Conservation (phyloP, 768 basidiomycete species). For the Flagelloscypha sp. region DNA sequence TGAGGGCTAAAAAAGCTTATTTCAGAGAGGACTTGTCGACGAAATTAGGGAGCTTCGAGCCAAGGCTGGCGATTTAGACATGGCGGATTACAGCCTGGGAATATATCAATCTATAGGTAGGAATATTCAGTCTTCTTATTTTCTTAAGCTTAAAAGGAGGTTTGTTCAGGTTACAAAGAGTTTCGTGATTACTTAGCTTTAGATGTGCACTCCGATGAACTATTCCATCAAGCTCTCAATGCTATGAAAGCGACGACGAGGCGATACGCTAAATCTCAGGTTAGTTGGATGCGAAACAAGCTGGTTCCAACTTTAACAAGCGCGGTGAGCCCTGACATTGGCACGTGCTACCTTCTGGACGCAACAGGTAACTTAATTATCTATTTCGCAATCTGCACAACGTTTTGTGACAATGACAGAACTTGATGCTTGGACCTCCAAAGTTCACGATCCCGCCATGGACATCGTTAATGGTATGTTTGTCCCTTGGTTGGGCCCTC, state of each 20-base stretch:
- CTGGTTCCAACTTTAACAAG: conserved; percentile 67
- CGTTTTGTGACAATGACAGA: conserved; percentile 22
- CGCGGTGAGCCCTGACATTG: conserved; percentile 23
- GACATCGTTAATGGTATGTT: conserved; percentile 39
- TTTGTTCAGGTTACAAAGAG: conserved; percentile 76
- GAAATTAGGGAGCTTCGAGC: conserved; percentile 58
- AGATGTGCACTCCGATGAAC: conserved; percentile 26
- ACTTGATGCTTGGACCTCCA: conserved; percentile 46
- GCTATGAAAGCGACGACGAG: conserved; percentile 82
- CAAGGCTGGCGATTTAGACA: conserved; percentile 19
- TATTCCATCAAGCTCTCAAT: conserved; percentile 52
- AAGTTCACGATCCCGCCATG: conserved; percentile 46
- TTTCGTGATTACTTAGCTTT: conserved; percentile 62
- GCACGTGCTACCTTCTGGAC: conserved; percentile 55
- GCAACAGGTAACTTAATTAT: conserved; percentile 45
- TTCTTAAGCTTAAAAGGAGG: conserved; percentile 7
- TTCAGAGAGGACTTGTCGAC: conserved; percentile 67
- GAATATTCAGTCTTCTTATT: conserved; percentile 6
- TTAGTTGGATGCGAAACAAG: conserved; percentile 90
- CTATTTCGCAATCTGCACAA: background rate
- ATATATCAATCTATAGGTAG: conserved; percentile 93
- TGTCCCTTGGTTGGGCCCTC: background rate
- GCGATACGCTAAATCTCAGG: conserved; percentile 86
- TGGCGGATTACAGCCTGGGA: conserved; percentile 65
- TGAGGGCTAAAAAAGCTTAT: conserved; percentile 4